phyloP scores from a whole-genome alignment of 495 filamentous ascomycete species.

The Podospora comata region DNA sequence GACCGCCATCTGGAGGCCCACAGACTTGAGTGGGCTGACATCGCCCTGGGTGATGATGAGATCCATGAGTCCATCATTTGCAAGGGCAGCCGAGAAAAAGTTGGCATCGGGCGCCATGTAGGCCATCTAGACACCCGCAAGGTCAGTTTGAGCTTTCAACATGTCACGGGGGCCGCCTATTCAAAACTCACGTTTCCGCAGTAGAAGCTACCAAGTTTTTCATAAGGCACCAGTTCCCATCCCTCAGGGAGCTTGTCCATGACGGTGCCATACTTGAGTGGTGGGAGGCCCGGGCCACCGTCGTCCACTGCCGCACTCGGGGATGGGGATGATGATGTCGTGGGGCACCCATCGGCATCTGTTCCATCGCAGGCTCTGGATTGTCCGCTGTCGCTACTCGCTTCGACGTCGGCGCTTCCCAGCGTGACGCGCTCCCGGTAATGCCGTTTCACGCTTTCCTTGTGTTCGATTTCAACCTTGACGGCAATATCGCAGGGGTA shows the following conservation, averaged over 20 bases:
- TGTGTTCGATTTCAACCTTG: slow-evolving; percentile 75
- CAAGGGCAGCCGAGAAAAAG: slow-evolving; percentile 84
- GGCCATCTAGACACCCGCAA: slow-evolving; percentile 58
- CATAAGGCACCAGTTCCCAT: slow-evolving; percentile 68
- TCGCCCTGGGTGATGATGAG: slow-evolving; percentile 76
- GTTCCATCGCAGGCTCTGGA: slow-evolving; percentile 22
- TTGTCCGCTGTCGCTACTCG: slow-evolving; percentile 18
- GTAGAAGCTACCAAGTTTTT: slow-evolving; percentile 88
- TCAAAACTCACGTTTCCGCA: slow-evolving; percentile 65
- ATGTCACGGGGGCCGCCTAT: not conserved
- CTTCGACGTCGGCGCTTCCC: slow-evolving; percentile 33
- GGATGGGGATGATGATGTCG: slow-evolving; percentile 6
- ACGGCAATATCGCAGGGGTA: slow-evolving; percentile 89
- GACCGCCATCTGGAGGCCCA: slow-evolving; percentile 66
- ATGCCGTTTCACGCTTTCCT: slow-evolving; percentile 68
- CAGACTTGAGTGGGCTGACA: slow-evolving; percentile 57
- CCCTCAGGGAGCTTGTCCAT: slow-evolving; percentile 69
- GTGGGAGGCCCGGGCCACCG: slow-evolving; percentile 54
- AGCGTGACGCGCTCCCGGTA: slow-evolving; percentile 44
- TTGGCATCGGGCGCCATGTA: slow-evolving; percentile 82
- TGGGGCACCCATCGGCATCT: slow-evolving; percentile 17
- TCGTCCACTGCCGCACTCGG: slow-evolving; percentile 12
- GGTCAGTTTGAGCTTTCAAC: not conserved
- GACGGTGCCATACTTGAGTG: slow-evolving; percentile 74
- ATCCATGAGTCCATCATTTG: slow-evolving; percentile 83